These are phyloP conservation scores for Cladobotryum mycophilum DNA, from an alignment of 2,329 filamentous ascomycete genomes.

Conservation along the genomic window DNA sequence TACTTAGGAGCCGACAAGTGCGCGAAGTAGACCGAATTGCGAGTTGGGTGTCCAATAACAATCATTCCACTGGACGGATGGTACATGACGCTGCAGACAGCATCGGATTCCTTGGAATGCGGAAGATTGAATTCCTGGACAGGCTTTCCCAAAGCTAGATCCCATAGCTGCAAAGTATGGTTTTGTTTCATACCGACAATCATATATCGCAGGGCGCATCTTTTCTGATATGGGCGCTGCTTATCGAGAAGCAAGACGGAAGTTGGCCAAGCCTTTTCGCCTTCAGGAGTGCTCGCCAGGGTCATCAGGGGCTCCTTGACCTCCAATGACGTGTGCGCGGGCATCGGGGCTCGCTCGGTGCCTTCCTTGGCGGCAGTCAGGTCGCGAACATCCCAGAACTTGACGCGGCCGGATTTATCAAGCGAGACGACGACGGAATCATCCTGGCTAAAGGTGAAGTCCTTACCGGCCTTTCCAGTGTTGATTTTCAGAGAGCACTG, in stretches of 20 bases:
- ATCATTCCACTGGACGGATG: conserved; percentile 90
- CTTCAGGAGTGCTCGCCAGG: conserved; percentile 76
- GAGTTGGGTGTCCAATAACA: conserved; percentile 88
- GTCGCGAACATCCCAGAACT: conserved; percentile 95
- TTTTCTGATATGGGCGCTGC: conserved; percentile 84
- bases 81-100: conserved; percentile 96
- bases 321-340: conserved; percentile 58
- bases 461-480: conserved; percentile 95
- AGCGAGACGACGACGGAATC: conserved; percentile 90
- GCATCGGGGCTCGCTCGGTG: conserved; percentile 46
- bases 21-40: conserved; percentile 96
- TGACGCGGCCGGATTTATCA: conserved; percentile 92
- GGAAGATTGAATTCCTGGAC: conserved; percentile 97
- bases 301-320: conserved; percentile 82
- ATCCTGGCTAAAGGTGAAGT: conserved; percentile 96
- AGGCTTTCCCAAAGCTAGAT: conserved; percentile 87
- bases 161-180: conserved; percentile 96
- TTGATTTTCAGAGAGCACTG: conserved; percentile 89
- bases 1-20: conserved; percentile 94
- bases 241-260: conserved; percentile 96
- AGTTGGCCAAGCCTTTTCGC: conserved; percentile 93
- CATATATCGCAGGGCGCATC: conserved; percentile 85
- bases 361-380: conserved; percentile 53
- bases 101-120: conserved; percentile 91
- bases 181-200: conserved; percentile 99